phyloP scores from a whole-genome alignment of 2,329 filamentous ascomycete species.

The Helminthosporium solani region DNA sequence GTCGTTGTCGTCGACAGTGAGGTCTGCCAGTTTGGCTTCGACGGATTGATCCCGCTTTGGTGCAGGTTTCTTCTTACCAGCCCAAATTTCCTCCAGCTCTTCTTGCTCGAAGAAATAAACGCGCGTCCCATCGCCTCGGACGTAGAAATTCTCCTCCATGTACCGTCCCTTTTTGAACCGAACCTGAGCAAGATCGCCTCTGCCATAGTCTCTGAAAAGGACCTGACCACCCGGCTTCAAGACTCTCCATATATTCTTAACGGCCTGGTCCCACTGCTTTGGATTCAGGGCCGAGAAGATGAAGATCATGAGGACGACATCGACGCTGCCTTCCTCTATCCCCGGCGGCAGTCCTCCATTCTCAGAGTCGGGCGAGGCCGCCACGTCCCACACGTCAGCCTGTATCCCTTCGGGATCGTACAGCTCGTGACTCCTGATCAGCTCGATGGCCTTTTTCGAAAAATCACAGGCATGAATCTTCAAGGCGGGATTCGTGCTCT shows the following conservation, averaged over 20 bases:
- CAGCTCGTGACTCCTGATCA: conserved; percentile 78
- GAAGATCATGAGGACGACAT: conserved; percentile 93
- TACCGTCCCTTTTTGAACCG: conserved; percentile 95
- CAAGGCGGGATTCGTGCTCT: conserved; percentile 78
- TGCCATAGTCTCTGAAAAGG: conserved; percentile 93
- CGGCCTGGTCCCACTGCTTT: conserved; percentile 76
- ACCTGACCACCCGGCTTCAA: conserved; percentile 92
- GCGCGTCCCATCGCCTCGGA: conserved; percentile 88
- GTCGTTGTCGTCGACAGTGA: conserved; percentile 6
- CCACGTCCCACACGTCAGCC: conserved; percentile 93
- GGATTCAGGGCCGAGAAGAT: conserved; percentile 93
- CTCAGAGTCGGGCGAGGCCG: conserved; percentile 51
- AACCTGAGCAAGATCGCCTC: conserved; percentile 93
- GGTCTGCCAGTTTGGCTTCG: conserved; percentile 6
- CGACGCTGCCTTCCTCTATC: conserved; percentile 74
- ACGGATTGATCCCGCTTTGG: neutral
- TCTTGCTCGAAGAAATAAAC: conserved; percentile 96
- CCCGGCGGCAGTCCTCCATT: conserved; percentile 67
- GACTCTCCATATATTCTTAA: conserved; percentile 76
- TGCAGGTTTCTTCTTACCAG: conserved; percentile 37
- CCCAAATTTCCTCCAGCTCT: conserved; percentile 80
- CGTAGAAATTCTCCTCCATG: conserved; percentile 95
- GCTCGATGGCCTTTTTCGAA: conserved; percentile 89
- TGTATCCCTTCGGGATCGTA: conserved; percentile 73
- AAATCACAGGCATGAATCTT: conserved; percentile 95